Evolutionary conservation across 1,284 basidiomycete genomes (phyloP), one percentile per base, ranked within the genome.

Genomic region (Boletus nobilissimus): DNA sequence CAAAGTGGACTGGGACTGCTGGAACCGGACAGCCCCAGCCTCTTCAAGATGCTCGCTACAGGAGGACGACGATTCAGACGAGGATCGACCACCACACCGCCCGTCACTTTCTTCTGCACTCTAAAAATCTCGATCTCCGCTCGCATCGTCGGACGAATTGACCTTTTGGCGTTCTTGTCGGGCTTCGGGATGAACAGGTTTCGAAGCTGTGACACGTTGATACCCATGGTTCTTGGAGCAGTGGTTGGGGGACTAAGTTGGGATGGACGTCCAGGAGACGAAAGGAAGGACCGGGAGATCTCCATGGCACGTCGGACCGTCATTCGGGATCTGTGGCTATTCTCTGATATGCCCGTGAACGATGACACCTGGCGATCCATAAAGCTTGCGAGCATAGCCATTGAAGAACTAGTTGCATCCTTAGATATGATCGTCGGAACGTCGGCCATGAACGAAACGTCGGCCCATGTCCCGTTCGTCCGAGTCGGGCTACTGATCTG

Each of bases 111-210:
- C 60, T 64, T 76, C 14, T 13, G 51, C 14, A 68, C 40, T 40
- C 65, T 38, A 3, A 62, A 60, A 24, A 73, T 38, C 24, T 77
- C 63, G 24, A 36, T 62, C 29, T 72, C 70, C 24, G 57, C 74
- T 18, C 51, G 72, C 8, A 54, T 70, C 51, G 14, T 24, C 2
- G 63, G 40, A 62, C 38, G 63, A 46, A 19, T 78, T 22, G 54
- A 63, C 8, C 9, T 62, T 19, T 76, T 79, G 18, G 13, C 46
- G 1, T 66, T 38, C 34, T 48, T 32, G 57, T 70, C 43, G 32
- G 74, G 80, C 38, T 36, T 18, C 10, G 73, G 54, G 9, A 67
- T 40, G 26, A 75, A 72, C 46, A 80, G 2, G 11, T 48, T 63
- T 18, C 51, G 78, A 32, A 70, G 34, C 34, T 46, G 51, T 3